Evolutionary conservation across 805 yeast species (phyloP).

Genomic region (Candida peoriensis): DNA sequence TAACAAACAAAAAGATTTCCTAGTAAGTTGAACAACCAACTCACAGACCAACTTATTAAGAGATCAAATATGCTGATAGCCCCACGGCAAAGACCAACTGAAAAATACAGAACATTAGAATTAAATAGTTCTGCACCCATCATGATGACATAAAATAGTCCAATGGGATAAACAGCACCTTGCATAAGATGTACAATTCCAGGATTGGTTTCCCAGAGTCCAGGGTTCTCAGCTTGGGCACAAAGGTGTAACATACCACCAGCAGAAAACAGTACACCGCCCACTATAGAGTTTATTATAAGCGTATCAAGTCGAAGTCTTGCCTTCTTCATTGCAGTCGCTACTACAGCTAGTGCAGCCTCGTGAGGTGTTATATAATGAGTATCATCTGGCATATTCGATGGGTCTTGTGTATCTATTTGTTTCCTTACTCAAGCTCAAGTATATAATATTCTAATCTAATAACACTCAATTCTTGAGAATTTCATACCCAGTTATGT

Average conservation of each 20-base stretch:
- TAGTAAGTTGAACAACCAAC: constrained; percentile 63
- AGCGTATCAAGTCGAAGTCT: constrained; percentile 57
- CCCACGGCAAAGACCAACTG: constrained; percentile 62
- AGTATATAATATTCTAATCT: no score
- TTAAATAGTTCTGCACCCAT: constrained; percentile 76
- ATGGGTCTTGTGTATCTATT: no score
- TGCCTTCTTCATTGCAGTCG: constrained; percentile 80
- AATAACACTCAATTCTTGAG: no score
- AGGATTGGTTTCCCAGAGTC: constrained; percentile 35
- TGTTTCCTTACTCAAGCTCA: no score
- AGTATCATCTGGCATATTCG: constrained; percentile 44
- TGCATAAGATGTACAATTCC: constrained; percentile 53
- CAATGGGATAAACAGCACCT: constrained; percentile 64
- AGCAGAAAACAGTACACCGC: constrained; percentile 61
- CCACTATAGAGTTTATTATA: constrained; percentile 60
- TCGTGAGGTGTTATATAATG: constrained; percentile 72
- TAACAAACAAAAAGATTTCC: constrained; percentile 63
- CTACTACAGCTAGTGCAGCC: constrained; percentile 79
- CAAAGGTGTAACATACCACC: constrained; percentile 69
- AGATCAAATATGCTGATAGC: constrained; percentile 66
- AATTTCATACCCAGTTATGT: no score
- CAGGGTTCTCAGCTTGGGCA: constrained; percentile 48
- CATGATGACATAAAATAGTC: constrained; percentile 67
- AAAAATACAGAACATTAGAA: constrained; percentile 66
- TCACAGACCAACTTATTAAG: constrained; percentile 57